Evolutionary conservation across 371 early-diverging fungal genomes (phyloP).

Genomic region (Rhizopus sp.): DNA sequence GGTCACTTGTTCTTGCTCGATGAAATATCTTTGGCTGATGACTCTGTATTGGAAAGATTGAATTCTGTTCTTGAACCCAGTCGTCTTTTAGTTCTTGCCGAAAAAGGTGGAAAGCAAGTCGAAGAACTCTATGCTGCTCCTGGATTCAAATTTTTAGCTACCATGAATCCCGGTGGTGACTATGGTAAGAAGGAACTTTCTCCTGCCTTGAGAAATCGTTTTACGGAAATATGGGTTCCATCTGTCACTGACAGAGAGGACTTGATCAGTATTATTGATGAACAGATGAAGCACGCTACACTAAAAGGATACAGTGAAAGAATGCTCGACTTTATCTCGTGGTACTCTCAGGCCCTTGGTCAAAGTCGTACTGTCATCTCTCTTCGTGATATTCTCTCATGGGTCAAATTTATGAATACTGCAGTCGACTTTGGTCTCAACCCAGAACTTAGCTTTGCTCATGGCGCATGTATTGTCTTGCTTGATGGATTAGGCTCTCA

Average conservation of each 20-base stretch:
- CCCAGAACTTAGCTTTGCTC: slow-evolving; percentile 67
- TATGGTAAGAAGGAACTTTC: slow-evolving; percentile 99
- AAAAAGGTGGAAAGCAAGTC: slow-evolving; percentile 80
- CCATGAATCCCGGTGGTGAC: slow-evolving; percentile 99
- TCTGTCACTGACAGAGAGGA: slow-evolving; percentile 82
- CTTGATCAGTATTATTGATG: slow-evolving; percentile 73
- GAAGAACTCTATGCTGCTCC: slow-evolving; percentile 73
- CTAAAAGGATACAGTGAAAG: slow-evolving; percentile 37
- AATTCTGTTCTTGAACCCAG: slow-evolving; percentile 97
- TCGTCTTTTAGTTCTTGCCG: slow-evolving; percentile 90
- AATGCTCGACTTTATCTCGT: slow-evolving; percentile 59
- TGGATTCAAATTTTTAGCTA: slow-evolving; percentile 96
- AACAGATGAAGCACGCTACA: slow-evolving; percentile 59
- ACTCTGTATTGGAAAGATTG: slow-evolving; percentile 98
- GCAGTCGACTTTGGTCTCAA: slow-evolving; percentile 41
- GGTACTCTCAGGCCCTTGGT: slow-evolving; percentile 57
- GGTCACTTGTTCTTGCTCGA: slow-evolving; percentile 98
- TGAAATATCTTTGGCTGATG: slow-evolving; percentile 99
- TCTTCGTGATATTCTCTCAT: slow-evolving; percentile 91
- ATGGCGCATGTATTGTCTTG: slow-evolving; percentile 94
- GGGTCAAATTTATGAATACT: slow-evolving; percentile 84
- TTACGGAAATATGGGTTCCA: slow-evolving; percentile 99
- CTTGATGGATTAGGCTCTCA: slow-evolving; percentile 93
- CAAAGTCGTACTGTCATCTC: slow-evolving; percentile 62
- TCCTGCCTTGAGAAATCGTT: slow-evolving; percentile 99